Evolutionary conservation across 176 grass and related monocot genomes (phyloP), one percentile per base, ranked within the genome.

Genomic region (Carex myosuroides): DNA sequence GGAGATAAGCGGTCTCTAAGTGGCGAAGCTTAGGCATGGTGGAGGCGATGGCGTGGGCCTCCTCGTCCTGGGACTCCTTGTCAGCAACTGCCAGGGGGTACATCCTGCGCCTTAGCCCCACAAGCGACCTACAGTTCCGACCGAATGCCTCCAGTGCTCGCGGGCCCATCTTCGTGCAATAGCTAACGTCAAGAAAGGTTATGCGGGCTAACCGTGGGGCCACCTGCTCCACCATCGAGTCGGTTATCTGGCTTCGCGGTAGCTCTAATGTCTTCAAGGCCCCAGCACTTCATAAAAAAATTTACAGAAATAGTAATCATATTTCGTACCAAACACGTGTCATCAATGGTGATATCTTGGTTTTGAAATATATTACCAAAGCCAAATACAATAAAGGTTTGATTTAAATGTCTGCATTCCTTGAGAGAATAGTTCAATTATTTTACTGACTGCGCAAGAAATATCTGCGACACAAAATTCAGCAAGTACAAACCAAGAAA

Each of bases 141-240:
- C 97, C 97, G 65, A 99, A 96, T 30, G 97, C 93, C 90, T 92
- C 93, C 21, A 99, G 83, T n/a, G 90, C 91, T 9, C 88, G 90
- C 0, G 97, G 87, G 0, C 90, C 88, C 24, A 99, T 91, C 85
- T 96, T 99, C 39, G 82, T 92, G 84, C 97, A 99, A 87, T 92
- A 92, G 81, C 97, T 99, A 29, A 99, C 37, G 67, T 99, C 97
- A 12, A 99, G 85, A 88, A 94, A 96, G 0, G 97, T 99, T 3
- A 99, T 84, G 74, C 88, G 85, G 1, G 89, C 81, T 1, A 99
- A 76, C 30, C 85, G 70, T 8, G 93, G 93, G 13, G 93, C 93
- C 1, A 94, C 85, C 8, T 65, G 70, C 39, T 99, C 97, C 54
- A 92, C 93, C 13, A 91, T 84, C 16, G 88, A 83, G 79, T 99